phyloP scores from a whole-genome alignment of 2,329 filamentous ascomycete species.

The Ophiostoma tasmaniense region DNA sequence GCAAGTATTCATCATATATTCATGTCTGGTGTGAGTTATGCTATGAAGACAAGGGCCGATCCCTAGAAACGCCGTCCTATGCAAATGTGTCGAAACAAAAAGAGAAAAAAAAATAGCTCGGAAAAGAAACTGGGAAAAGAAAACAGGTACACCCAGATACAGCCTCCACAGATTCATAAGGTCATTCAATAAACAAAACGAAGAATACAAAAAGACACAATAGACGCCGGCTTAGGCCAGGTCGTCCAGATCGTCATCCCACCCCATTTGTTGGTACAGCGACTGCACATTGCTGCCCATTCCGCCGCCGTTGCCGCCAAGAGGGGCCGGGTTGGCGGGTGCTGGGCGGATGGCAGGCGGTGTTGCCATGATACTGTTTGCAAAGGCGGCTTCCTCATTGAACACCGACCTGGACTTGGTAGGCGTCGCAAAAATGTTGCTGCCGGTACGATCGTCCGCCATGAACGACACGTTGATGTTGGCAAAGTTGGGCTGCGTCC shows the following conservation, averaged over 20 bases:
- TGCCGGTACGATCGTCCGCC: neutral
- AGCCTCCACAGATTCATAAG: neutral
- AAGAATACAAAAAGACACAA: neutral
- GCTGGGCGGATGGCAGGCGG: neutral
- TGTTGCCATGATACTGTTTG: neutral
- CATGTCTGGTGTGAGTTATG: neutral
- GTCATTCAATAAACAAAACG: neutral
- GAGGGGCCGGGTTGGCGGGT: neutral
- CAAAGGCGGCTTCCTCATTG: neutral
- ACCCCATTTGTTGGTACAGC: conserved; percentile 48
- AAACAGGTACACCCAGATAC: neutral
- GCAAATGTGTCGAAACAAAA: conserved; percentile 3
- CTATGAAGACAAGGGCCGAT: neutral
- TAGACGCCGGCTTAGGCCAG: conserved; percentile 12
- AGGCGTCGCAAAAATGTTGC: conserved; percentile 25
- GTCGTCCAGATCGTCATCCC: conserved; percentile 45
- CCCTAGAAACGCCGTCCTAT: conserved; percentile 10
- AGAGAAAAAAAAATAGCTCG: neutral
- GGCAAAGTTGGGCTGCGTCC: neutral
- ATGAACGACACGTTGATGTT: neutral
- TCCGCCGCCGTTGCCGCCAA: conserved; percentile 15
- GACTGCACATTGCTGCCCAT: conserved; percentile 29
- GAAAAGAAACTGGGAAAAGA: no score
- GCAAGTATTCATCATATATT: neutral
- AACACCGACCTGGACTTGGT: conserved; percentile 18